A percentile compares a stretch with the other conserved stretches of the same genome.
Conservation (phyloP, 75 land plant genomes). For the Larix kaempferi region DNA sequence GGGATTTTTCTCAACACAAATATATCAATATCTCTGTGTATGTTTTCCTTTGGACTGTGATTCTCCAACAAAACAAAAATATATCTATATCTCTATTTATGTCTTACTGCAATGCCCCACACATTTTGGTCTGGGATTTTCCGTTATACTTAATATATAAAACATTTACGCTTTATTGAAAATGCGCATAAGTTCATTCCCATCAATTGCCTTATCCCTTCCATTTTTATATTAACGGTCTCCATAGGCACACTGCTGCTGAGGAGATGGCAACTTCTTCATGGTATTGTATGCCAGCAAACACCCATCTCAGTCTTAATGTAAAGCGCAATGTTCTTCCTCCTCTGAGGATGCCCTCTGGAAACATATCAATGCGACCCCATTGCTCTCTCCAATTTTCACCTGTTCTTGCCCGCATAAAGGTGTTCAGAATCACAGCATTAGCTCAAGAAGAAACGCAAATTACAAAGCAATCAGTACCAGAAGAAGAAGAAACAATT, state of each 20-base stretch:
- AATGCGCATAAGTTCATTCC: too few species aligned
- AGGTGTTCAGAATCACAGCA: slow-evolving; percentile 1
- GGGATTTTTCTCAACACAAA: too few species aligned
- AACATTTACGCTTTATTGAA: too few species aligned
- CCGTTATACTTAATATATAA: too few species aligned
- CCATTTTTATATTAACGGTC: too few species aligned
- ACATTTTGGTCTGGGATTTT: too few species aligned
- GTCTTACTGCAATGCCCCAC: too few species aligned
- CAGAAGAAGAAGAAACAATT: not conserved
- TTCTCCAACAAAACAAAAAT: too few species aligned
- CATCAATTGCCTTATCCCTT: too few species aligned
- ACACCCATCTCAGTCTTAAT: not conserved
- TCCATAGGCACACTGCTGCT: not conserved
- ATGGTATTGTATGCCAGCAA: not conserved
- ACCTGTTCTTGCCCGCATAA: not conserved
- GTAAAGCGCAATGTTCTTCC: not conserved
- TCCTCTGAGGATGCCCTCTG: not conserved
- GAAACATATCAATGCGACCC: not conserved
- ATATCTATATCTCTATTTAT: too few species aligned
- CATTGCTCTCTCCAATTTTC: not conserved
- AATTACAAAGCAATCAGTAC: not conserved
- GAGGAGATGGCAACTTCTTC: slow-evolving; percentile 10
- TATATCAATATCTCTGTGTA: too few species aligned
- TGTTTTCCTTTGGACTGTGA: too few species aligned
- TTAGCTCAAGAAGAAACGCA: slow-evolving; percentile 2